Conservation (phyloP, 2,329 filamentous ascomycete species). For the Microcyclospora tardicrescens region DNA sequence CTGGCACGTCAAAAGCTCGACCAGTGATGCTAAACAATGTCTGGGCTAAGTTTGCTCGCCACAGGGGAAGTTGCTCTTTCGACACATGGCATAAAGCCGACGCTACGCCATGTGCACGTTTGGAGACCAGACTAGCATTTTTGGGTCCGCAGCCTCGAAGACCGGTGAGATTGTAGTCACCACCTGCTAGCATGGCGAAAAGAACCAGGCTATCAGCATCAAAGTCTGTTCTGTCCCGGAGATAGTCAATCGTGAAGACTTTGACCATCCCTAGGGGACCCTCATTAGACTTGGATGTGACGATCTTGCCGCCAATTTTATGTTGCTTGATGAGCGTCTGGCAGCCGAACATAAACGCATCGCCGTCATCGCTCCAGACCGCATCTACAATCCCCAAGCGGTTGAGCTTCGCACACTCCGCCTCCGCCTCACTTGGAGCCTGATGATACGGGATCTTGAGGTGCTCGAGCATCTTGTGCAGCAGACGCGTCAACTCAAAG, state of each 20-base stretch:
- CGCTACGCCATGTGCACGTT: constrained; percentile 23
- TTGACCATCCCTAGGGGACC: constrained; percentile 9
- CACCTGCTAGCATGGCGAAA: constrained; percentile 30
- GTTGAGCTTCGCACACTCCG: constrained; percentile 35
- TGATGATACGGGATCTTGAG: constrained; percentile 31
- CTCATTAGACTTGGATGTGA: constrained; percentile 13
- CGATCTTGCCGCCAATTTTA: constrained; percentile 24
- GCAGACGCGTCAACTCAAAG: constrained; percentile 18
- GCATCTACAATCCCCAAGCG: constrained; percentile 33
- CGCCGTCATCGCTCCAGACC: constrained; percentile 37
- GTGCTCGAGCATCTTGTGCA: constrained; percentile 26
- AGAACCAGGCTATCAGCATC: constrained; percentile 26
- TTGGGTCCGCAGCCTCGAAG: constrained; percentile 25
- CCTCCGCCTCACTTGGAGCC: constrained; percentile 36
- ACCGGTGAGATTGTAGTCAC: constrained; percentile 29
- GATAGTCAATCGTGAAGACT: constrained; percentile 20
- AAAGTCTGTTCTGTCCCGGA: constrained; percentile 19
- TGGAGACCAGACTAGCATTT: constrained; percentile 18
- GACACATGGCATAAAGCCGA: constrained; percentile 14
- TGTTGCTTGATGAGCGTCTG: constrained; percentile 26
- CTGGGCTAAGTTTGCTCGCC: constrained; percentile 16
- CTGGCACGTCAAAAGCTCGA: constrained; percentile 10
- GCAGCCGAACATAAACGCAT: constrained; percentile 37
- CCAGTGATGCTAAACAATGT: background rate
- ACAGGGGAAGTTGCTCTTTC: constrained; percentile 8